Evolutionary conservation across 1,139 yeast genomes (phyloP).

Genomic region (Blastobotrys elegans): DNA sequence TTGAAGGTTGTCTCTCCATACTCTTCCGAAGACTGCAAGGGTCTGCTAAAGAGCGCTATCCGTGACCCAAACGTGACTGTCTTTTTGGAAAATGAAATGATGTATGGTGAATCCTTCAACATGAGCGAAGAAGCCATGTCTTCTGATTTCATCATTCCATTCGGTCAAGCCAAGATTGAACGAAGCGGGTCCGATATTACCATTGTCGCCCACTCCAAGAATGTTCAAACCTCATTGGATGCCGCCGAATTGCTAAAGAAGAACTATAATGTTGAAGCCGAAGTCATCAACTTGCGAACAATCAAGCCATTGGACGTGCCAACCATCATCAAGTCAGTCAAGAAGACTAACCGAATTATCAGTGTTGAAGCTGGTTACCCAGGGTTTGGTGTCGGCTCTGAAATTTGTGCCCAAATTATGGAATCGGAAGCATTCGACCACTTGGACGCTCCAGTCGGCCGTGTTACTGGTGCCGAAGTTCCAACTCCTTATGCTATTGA

Average conservation of each 20-base stretch:
- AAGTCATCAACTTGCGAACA: constrained; percentile 92
- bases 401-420: constrained; percentile 96
- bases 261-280: constrained; percentile 84
- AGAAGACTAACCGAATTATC: constrained; percentile 94
- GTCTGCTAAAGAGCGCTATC: constrained; percentile 90
- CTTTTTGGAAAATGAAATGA: constrained; percentile 90
- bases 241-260: constrained; percentile 86
- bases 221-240: constrained; percentile 76
- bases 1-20: constrained; percentile 93
- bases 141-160: constrained; percentile 85
- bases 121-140: constrained; percentile 85
- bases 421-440: constrained; percentile 98
- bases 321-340: constrained; percentile 78
- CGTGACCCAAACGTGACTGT: constrained; percentile 98
- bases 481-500: constrained; percentile 98
- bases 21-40: constrained; percentile 94
- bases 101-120: constrained; percentile 89
- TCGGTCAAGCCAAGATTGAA: constrained; percentile 95
- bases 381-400: constrained; percentile 97
- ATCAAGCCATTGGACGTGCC: constrained; percentile 95
- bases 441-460: constrained; percentile 97
- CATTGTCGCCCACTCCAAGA: constrained; percentile 86
- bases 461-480: constrained; percentile 99
- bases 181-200: constrained; percentile 87
- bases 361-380: constrained; percentile 99